Evolutionary conservation across 2,329 filamentous ascomycete species (phyloP).

Genomic region (Ilyonectria sp.): DNA sequence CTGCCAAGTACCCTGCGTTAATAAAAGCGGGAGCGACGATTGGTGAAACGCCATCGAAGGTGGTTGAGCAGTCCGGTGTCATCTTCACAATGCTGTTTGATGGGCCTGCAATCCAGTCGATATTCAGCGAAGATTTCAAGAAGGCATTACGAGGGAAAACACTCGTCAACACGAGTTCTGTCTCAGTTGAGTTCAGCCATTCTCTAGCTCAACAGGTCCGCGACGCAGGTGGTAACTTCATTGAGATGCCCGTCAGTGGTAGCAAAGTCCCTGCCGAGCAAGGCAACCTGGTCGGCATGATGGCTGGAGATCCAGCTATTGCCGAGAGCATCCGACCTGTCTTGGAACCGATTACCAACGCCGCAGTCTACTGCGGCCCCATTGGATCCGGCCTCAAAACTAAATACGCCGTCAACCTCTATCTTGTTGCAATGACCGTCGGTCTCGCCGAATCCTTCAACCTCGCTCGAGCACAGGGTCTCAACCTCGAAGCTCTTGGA

Average conservation of each 20-base stretch:
- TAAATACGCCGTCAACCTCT: conserved; percentile 53
- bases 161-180: conserved; percentile 51
- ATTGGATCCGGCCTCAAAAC: conserved; percentile 51
- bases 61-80: conserved; percentile 32
- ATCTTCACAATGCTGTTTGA: conserved; percentile 53
- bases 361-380: conserved; percentile 53
- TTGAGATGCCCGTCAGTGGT: conserved; percentile 56
- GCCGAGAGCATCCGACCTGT: conserved; percentile 44
- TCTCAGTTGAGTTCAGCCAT: conserved; percentile 46
- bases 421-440: conserved; percentile 49
- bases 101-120: conserved; percentile 41
- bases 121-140: conserved; percentile 45
- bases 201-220: conserved; percentile 41
- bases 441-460: conserved; percentile 53
- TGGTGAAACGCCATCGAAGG: neutral
- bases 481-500: conserved; percentile 49
- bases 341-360: conserved; percentile 46
- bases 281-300: conserved; percentile 53
- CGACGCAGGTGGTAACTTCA: conserved; percentile 47
- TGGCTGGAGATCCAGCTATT: conserved; percentile 48
- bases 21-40: neutral
- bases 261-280: conserved; percentile 53
- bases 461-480: conserved; percentile 50
- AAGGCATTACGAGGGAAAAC: conserved; percentile 49
- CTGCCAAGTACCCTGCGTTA: conserved; percentile 46